These are phyloP conservation scores for Scheffersomyces stipitis DNA, from an alignment of 805 yeast genomes.

Conservation along the genomic window DNA sequence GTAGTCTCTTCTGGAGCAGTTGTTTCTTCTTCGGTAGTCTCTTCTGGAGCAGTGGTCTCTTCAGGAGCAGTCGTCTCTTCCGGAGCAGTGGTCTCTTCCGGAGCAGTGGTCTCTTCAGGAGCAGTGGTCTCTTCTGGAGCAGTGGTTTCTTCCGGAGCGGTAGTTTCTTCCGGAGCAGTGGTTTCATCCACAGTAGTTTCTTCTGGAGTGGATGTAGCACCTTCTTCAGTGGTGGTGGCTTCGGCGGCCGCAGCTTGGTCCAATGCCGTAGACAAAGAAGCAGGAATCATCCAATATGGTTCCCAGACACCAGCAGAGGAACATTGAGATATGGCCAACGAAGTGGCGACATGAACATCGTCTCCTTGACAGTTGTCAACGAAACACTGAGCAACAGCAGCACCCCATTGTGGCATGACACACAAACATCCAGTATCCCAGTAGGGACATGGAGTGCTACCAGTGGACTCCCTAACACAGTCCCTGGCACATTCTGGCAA, in stretches of 20 bases:
- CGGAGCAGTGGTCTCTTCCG: conserved; percentile 4
- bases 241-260: conserved; percentile 15
- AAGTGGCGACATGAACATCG: conserved; percentile 26
- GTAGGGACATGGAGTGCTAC: conserved; percentile 40
- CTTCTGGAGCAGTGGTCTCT: conserved; percentile 2
- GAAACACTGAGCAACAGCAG: conserved; percentile 34
- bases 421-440: conserved; percentile 47
- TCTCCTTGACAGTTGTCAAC: conserved; percentile 24
- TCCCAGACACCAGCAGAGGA: conserved; percentile 33
- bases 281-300: conserved; percentile 33
- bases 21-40: conserved; percentile 2
- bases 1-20: conserved; percentile 1
- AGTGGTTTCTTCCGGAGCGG: background rate
- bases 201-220: conserved; percentile 4
- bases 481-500: conserved; percentile 37
- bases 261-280: conserved; percentile 22
- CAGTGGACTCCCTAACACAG: conserved; percentile 31
- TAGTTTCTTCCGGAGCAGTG: background rate
- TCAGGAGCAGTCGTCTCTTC: conserved; percentile 3
- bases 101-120: conserved; percentile 2
- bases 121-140: conserved; percentile 4
- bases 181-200: conserved; percentile 1
- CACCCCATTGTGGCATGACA: conserved; percentile 35
- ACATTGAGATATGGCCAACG: conserved; percentile 34
- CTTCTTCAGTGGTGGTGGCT: conserved; percentile 7